Conservation (phyloP, 2,329 filamentous ascomycete species). For the Diaporthe citrichinensis region DNA sequence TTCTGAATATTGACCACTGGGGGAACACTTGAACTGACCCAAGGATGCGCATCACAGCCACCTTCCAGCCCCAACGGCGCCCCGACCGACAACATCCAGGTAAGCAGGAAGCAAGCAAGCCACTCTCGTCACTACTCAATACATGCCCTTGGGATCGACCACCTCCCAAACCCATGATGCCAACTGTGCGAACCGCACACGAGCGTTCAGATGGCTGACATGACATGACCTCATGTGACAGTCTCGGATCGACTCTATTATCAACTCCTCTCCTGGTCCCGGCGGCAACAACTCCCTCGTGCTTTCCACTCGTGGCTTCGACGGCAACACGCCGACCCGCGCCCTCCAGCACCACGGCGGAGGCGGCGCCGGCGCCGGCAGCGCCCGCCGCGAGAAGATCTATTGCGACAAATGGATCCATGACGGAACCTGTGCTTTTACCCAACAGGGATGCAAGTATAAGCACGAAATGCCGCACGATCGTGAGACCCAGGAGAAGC, state of each 20-base stretch:
- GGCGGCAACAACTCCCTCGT: background rate
- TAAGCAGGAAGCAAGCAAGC: slow-evolving; percentile 29
- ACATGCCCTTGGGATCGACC: slow-evolving; percentile 30
- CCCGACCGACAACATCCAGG: slow-evolving; percentile 36
- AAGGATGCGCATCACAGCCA: slow-evolving; percentile 30
- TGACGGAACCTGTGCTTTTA: slow-evolving; percentile 86
- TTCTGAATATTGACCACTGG: background rate
- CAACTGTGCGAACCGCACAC: background rate
- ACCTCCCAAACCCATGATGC: background rate
- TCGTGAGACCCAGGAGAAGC: slow-evolving; percentile 71
- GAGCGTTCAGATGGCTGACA: background rate
- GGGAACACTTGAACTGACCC: slow-evolving; percentile 25
- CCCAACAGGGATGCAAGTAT: slow-evolving; percentile 87
- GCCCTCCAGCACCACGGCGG: background rate
- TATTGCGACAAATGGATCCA: slow-evolving; percentile 95
- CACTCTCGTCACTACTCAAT: slow-evolving; percentile 39
- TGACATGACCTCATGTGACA: slow-evolving; percentile 32
- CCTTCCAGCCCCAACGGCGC: slow-evolving; percentile 32
- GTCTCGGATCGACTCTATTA: slow-evolving; percentile 56
- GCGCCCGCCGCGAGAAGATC: slow-evolving; percentile 70
- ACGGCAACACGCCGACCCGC: background rate
- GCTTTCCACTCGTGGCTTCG: slow-evolving; percentile 8
- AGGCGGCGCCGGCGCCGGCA: background rate
- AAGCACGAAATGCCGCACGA: slow-evolving; percentile 91
- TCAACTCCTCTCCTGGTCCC: slow-evolving; percentile 45